These are phyloP conservation scores for Trypanosoma vivax DNA, from an alignment of 208 protist species.

Conservation along the genomic window DNA sequence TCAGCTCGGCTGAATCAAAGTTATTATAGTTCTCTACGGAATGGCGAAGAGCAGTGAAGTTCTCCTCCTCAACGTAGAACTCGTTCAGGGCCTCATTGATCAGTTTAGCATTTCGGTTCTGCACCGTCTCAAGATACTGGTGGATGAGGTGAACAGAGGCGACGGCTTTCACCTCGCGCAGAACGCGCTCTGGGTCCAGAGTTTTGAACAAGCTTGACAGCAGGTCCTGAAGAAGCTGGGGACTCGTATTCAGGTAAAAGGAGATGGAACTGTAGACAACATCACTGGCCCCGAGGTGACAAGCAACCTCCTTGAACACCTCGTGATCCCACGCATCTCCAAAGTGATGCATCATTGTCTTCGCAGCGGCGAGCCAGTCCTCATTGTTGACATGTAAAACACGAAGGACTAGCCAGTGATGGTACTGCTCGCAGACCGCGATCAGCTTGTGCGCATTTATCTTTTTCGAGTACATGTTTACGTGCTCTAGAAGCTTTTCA, in stretches of 20 bases:
- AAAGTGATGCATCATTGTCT: conserved; percentile 97
- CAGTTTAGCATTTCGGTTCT: conserved; percentile 84
- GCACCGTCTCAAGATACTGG: conserved; percentile 94
- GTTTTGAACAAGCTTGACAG: conserved; percentile 89
- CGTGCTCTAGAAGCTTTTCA: conserved; percentile 98
- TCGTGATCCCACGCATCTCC: conserved; percentile 96
- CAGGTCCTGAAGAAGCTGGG: conserved; percentile 94
- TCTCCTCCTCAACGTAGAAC: conserved; percentile 98
- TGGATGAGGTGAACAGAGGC: conserved; percentile 93
- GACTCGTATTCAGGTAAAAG: conserved; percentile 96
- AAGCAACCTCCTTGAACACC: conserved; percentile 97
- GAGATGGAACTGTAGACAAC: conserved; percentile 95
- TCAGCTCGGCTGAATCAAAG: conserved; percentile 96
- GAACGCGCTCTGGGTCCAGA: conserved; percentile 97
- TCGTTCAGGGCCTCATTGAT: conserved; percentile 99
- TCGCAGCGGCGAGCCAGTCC: conserved; percentile 98
- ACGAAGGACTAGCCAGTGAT: conserved; percentile 95
- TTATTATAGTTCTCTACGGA: conserved; percentile 95
- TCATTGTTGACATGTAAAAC: conserved; percentile 97
- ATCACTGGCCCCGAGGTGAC: conserved; percentile 95
- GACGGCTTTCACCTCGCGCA: conserved; percentile 81
- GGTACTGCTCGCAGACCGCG: conserved; percentile 88
- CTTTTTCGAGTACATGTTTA: conserved; percentile 95
- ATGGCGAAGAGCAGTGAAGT: conserved; percentile 94
- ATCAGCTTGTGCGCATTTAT: conserved; percentile 98